Evolutionary conservation across 495 filamentous ascomycete genomes (phyloP).

Genomic region (Hapsidospora chrysogenum): DNA sequence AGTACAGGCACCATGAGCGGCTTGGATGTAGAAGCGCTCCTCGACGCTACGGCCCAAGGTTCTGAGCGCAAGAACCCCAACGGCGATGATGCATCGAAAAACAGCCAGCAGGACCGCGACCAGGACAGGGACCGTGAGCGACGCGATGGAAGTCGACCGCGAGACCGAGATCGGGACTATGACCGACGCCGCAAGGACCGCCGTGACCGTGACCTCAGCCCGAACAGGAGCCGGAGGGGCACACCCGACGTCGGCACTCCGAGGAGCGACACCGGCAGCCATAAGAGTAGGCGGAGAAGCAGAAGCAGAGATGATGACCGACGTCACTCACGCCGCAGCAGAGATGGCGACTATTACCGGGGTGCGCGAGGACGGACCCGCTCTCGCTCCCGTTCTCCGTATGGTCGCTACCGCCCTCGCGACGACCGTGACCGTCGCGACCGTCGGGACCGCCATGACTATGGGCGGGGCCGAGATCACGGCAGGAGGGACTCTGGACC

Average conservation of each 20-base stretch:
- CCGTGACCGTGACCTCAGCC: slow-evolving; percentile 34
- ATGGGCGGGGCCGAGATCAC: slow-evolving; percentile 28
- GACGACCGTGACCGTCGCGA: slow-evolving; percentile 35
- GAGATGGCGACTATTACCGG: slow-evolving; percentile 62
- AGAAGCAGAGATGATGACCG: slow-evolving; percentile 67
- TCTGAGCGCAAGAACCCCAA: slow-evolving; percentile 23
- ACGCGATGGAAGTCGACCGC: slow-evolving; percentile 34
- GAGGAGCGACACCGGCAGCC: slow-evolving; percentile 67
- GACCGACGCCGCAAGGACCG: slow-evolving; percentile 54
- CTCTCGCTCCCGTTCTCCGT: slow-evolving; percentile 59
- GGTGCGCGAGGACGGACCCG: slow-evolving; percentile 46
- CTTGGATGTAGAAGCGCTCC: slow-evolving; percentile 83
- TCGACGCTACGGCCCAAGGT: slow-evolving; percentile 71
- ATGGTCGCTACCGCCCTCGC: slow-evolving; percentile 61
- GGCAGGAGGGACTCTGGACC: slow-evolving; percentile 34
- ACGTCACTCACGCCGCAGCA: slow-evolving; percentile 65
- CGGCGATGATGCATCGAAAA: slow-evolving; percentile 30
- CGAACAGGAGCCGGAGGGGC: slow-evolving; percentile 19
- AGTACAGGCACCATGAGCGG: slow-evolving; percentile 71
- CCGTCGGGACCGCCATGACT: slow-evolving; percentile 33
- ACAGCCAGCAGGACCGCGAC: slow-evolving; percentile 22
- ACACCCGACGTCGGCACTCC: slow-evolving; percentile 40
- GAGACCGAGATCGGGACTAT: slow-evolving; percentile 41
- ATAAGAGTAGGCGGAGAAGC: slow-evolving; percentile 71
- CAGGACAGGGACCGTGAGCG: slow-evolving; percentile 17